Base-by-base conservation (phyloP, 176 grass and related monocot genomes). In the Eleusine indica region DNA sequence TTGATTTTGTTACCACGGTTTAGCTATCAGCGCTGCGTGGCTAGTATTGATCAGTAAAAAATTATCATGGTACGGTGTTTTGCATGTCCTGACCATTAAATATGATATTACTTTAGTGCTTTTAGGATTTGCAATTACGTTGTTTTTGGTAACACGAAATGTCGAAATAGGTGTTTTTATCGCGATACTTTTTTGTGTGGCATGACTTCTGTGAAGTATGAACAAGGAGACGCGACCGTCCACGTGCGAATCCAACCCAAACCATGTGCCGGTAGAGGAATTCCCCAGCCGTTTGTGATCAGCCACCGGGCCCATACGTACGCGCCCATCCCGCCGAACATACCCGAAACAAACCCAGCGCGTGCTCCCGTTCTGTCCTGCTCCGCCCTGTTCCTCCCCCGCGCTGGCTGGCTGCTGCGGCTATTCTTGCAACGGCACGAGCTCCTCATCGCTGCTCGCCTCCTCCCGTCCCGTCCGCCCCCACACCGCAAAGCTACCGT, bases 401-500 rank as follows among this genome's bases (percentile, higher is more conserved):
- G 58, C 8, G 21, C 58, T 28, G 53, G 21, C 43, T 46, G 43
- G 57, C 57, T 5, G 22, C 60, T 19, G 54, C n/a, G 28, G 58
- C 64, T 66, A 66, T 66, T 66, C 28, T 65, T 65, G 62, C 13
- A 41, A 39, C 18, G 68, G 68, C 17, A 57, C 54, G 69, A 22
- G 22, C 46, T 46, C 43, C 12, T 13, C 57, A 9, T 1, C 56
- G 19, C 56, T 19, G 3, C 64, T 18, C 32, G 30, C 35, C 37
- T 19, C 66, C 64, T 29, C 10, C 21, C 41, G 29, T 74, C 16
- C 15, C 71, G 38, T 77, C 22, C 75, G 56, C 54, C 10, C 5
- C 73, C 58, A 66, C 86, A 77, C 73, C 80, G 56, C 29, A 48
- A 22, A 48, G 76, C 69, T 80, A 64, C 77, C 87, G 53, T 89